phyloP scores from a whole-genome alignment of 805 yeast species.

The Yarrowia porcina region DNA sequence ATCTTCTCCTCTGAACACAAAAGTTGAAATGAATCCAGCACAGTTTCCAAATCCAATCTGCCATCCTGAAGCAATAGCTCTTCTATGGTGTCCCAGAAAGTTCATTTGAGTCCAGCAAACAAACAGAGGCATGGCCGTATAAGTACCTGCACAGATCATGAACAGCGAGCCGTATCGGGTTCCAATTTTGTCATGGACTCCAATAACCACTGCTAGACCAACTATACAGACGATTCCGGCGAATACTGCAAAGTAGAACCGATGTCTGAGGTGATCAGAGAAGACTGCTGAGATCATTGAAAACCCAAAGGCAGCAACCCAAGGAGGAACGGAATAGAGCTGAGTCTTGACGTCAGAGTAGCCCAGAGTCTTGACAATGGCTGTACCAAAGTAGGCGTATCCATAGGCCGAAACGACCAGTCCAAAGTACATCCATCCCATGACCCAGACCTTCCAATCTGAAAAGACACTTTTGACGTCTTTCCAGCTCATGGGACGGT shows the following conservation, averaged over 20 bases:
- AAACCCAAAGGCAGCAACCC: constrained; percentile 71
- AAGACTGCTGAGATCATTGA: constrained; percentile 57
- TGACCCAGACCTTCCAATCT: constrained; percentile 56
- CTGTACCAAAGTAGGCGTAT: constrained; percentile 69
- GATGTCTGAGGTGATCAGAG: constrained; percentile 53
- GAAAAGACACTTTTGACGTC: constrained; percentile 53
- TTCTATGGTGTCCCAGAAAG: constrained; percentile 59
- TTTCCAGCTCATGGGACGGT: constrained; percentile 44
- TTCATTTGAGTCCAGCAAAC: constrained; percentile 66
- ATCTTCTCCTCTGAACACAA: constrained; percentile 51
- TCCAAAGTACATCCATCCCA: constrained; percentile 62
- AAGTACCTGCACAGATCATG: constrained; percentile 55
- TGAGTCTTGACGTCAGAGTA: constrained; percentile 72
- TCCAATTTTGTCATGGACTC: constrained; percentile 40
- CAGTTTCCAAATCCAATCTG: constrained; percentile 71
- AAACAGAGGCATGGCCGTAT: constrained; percentile 62
- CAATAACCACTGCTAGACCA: constrained; percentile 58
- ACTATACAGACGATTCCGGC: constrained; percentile 43
- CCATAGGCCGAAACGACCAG: constrained; percentile 68
- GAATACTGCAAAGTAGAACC: constrained; percentile 35
- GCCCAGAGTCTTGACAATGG: constrained; percentile 59
- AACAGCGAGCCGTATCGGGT: constrained; percentile 64
- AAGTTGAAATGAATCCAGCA: constrained; percentile 67
- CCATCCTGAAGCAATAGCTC: constrained; percentile 56
- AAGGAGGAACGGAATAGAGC: constrained; percentile 79